phyloP scores from a whole-genome alignment of 2,329 filamentous ascomycete species.

The Fusarium sp. region DNA sequence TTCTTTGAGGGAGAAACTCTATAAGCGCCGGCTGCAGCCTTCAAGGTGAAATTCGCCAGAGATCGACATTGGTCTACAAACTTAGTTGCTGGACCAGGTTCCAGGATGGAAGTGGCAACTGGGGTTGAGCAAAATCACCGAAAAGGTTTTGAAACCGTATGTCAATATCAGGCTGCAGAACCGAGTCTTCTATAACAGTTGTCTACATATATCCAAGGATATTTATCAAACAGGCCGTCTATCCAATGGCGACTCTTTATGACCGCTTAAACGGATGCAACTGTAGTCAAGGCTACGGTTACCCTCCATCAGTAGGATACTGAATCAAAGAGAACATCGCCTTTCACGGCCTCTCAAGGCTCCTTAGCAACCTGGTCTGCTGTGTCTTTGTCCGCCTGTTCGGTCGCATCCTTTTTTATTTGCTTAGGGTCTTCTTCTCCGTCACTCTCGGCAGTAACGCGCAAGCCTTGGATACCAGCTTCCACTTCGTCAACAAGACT shows the following conservation, averaged over 20 bases:
- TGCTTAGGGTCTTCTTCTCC: conserved; percentile 69
- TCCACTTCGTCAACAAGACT: conserved; percentile 84
- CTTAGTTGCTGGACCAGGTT: conserved; percentile 5
- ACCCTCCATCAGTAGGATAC: conserved; percentile 12
- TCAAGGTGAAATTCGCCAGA: conserved; percentile 15
- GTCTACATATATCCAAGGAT: conserved; percentile 39
- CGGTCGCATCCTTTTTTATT: conserved; percentile 28
- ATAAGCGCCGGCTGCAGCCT: neutral
- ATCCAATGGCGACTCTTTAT: conserved; percentile 20
- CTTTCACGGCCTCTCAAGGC: conserved; percentile 24
- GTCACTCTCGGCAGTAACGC: conserved; percentile 80
- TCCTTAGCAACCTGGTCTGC: conserved; percentile 23
- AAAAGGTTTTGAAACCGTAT: conserved; percentile 24
- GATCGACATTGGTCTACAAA: conserved; percentile 14
- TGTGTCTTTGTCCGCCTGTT: conserved; percentile 30
- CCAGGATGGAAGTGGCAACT: conserved; percentile 6
- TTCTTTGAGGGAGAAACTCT: neutral
- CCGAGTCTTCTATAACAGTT: conserved; percentile 23
- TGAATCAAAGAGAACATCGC: neutral
- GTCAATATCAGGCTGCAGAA: conserved; percentile 14
- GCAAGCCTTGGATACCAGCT: conserved; percentile 79
- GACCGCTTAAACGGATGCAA: conserved; percentile 10
- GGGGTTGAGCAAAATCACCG: conserved; percentile 18
- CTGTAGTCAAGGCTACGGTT: conserved; percentile 8
- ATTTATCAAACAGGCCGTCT: conserved; percentile 14